Percentiles rank a stretch among this genome's conserved stretches.
phyloP scores from a whole-genome alignment of 352 stramenopile genomes.

The Globisporangium middletonii region DNA sequence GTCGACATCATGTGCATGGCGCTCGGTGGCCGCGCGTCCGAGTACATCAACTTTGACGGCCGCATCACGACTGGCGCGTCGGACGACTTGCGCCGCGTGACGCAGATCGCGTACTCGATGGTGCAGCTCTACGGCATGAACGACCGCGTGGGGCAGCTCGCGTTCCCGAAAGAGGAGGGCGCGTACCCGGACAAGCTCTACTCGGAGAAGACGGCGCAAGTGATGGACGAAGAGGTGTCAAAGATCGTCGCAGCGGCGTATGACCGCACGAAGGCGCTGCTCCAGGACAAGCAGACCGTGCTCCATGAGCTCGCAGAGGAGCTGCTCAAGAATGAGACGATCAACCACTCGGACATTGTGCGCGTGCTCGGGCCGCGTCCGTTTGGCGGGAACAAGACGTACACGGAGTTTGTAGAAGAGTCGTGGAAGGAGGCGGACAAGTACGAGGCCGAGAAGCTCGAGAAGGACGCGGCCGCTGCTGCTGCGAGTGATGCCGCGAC shows the following conservation, averaged over 20 bases:
- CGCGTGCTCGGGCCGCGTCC: slow-evolving; percentile 92
- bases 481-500: slow-evolving; percentile 2
- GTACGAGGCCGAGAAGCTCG: slow-evolving; percentile 65
- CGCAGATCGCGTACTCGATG: slow-evolving; percentile 97
- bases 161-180: slow-evolving; percentile 92
- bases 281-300: slow-evolving; percentile 92
- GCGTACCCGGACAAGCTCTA: slow-evolving; percentile 93
- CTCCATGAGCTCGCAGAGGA: slow-evolving; percentile 93
- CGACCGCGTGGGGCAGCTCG: slow-evolving; percentile 93
- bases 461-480: slow-evolving; percentile 17
- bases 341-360: slow-evolving; percentile 97
- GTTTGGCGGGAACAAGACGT: slow-evolving; percentile 92
- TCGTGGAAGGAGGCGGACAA: slow-evolving; percentile 83
- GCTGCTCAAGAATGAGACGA: slow-evolving; percentile 98
- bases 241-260: slow-evolving; percentile 98
- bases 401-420: slow-evolving; percentile 94
- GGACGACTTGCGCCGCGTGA: slow-evolving; percentile 90
- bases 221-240: slow-evolving; percentile 98
- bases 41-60: slow-evolving; percentile 97
- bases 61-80: slow-evolving; percentile 96
- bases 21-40: slow-evolving; percentile 94
- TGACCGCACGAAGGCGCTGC: slow-evolving; percentile 91
- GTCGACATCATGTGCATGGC: slow-evolving; percentile 99
- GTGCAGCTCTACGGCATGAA: slow-evolving; percentile 99
- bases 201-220: slow-evolving; percentile 94